A percentile compares a stretch with the other conserved stretches of the same genome.
Evolutionary conservation across 768 basidiomycete species (phyloP).

Genomic region (Agrocybe pediades): DNA sequence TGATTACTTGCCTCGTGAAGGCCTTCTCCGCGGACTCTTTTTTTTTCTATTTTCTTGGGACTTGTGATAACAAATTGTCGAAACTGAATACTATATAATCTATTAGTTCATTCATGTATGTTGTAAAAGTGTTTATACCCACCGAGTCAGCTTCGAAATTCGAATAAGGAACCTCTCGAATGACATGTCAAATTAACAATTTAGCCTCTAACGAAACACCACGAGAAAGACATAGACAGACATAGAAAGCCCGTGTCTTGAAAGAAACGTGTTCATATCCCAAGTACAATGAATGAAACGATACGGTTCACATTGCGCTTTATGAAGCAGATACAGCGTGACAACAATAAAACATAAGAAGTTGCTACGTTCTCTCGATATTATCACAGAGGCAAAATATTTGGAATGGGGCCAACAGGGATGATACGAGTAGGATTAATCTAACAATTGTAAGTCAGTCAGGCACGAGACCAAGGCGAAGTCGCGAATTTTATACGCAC

Average conservation of each 20-base stretch:
- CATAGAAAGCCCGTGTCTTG: too few relatives aligned
- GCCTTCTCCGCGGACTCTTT: neutral
- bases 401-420: neutral
- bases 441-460: neutral
- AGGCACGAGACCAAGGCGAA: neutral
- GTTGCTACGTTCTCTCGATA: too few relatives aligned
- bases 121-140: neutral
- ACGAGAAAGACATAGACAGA: too few relatives aligned
- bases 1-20: neutral
- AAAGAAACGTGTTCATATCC: too few relatives aligned
- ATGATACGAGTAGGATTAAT: neutral
- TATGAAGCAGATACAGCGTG: too few relatives aligned
- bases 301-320: too few relatives aligned
- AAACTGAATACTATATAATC: neutral
- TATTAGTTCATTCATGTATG: neutral
- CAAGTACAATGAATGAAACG: too few relatives aligned
- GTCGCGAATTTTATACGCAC: slow-evolving; percentile 32
- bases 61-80: neutral
- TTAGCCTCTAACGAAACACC: too few relatives aligned
- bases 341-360: too few relatives aligned
- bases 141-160: neutral
- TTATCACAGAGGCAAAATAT: neutral
- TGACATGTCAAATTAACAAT: too few relatives aligned
- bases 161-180: too few relatives aligned
- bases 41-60: neutral